phyloP scores from a whole-genome alignment of 2,329 filamentous ascomycete species.

The Rhinocladiella mackenziei region DNA sequence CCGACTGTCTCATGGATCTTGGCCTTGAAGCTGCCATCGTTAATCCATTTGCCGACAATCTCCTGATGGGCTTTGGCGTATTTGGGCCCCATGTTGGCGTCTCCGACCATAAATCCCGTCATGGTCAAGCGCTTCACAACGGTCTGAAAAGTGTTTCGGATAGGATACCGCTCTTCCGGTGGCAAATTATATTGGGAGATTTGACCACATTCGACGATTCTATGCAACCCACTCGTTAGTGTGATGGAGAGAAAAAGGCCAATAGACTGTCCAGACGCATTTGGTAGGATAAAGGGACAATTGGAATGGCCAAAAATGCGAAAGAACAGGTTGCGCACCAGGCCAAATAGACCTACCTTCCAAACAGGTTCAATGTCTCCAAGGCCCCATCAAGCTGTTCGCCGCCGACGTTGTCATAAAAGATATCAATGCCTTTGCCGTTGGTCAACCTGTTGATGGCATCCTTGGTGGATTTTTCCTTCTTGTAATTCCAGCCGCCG shows the following conservation, averaged over 20 bases:
- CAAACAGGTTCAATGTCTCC: conserved; percentile 59
- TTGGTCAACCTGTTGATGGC: conserved; percentile 69
- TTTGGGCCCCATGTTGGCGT: conserved; percentile 61
- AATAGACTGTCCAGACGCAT: no score
- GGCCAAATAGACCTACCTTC: conserved; percentile 42
- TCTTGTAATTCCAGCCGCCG: conserved; percentile 83
- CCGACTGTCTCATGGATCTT: conserved; percentile 66
- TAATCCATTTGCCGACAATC: conserved; percentile 70
- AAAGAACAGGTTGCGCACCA: neutral
- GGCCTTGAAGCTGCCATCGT: conserved; percentile 69
- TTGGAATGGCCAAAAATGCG: neutral
- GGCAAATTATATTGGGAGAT: conserved; percentile 72
- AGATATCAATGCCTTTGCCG: conserved; percentile 69
- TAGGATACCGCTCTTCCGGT: conserved; percentile 56
- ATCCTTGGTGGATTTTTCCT: conserved; percentile 60
- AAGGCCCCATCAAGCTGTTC: conserved; percentile 57
- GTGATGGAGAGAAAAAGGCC: neutral
- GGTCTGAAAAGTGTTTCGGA: conserved; percentile 62
- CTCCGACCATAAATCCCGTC: conserved; percentile 70
- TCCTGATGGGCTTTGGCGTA: conserved; percentile 69
- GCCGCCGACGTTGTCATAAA: conserved; percentile 77
- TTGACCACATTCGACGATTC: conserved; percentile 33
- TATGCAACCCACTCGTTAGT: no score
- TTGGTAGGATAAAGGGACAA: neutral
- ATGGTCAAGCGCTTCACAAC: conserved; percentile 64